These are phyloP conservation scores for Anethum foeniculum DNA, from an alignment of 140 eudicot species.

Conservation along the genomic window DNA sequence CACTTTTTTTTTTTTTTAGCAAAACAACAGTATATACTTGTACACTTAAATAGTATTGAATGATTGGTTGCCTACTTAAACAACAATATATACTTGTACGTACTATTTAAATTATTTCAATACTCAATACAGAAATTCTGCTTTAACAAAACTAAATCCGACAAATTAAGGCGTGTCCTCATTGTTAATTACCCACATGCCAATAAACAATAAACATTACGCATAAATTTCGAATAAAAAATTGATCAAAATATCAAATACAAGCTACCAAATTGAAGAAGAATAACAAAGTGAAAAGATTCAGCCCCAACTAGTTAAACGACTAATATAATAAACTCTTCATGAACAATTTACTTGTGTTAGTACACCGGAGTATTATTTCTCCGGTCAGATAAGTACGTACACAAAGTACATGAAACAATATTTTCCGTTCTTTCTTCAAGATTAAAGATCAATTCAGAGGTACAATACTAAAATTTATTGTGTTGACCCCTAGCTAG, in stretches of 20 bases:
- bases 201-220: not conserved
- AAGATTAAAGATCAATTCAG: not conserved
- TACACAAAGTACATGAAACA: not conserved
- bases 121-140: too few relatives aligned
- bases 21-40: too few relatives aligned
- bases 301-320: not conserved
- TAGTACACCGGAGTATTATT: not conserved
- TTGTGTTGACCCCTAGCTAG: not conserved
- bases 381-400: not conserved
- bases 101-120: too few relatives aligned
- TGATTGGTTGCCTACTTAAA: not conserved
- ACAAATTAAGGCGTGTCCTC: not conserved
- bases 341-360: not conserved
- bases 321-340: not conserved
- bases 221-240: not conserved
- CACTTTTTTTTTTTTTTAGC: too few relatives aligned
- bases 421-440: not conserved
- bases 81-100: not conserved
- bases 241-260: not conserved
- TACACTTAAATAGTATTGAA: not conserved
- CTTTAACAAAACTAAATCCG: too few relatives aligned
- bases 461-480: conserved; percentile 7
- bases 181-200: not conserved
- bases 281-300: not conserved
- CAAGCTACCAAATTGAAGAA: not conserved